Evolutionary conservation across 2,329 filamentous ascomycete genomes (phyloP).

Genomic region (Acrodontium crateriforme): DNA sequence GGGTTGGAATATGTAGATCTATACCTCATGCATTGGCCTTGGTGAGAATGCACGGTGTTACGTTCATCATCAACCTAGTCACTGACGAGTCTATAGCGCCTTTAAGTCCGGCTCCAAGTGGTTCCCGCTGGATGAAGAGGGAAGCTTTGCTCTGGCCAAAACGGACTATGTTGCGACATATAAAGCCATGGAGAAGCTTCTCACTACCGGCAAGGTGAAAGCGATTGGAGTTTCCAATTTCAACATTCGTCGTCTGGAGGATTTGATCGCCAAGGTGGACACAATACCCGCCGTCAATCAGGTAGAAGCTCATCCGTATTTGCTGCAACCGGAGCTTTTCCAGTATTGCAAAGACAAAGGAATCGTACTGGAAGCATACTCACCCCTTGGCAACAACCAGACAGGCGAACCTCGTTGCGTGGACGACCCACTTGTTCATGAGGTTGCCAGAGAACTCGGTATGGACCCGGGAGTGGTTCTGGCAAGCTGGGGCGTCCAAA

Average conservation of each 20-base stretch:
- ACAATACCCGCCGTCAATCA: slow-evolving; percentile 28
- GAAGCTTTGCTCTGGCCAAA: slow-evolving; percentile 26
- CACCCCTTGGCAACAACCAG: slow-evolving; percentile 42
- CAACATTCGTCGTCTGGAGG: slow-evolving; percentile 34
- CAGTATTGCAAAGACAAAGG: slow-evolving; percentile 37
- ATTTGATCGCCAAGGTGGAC: too few relatives aligned
- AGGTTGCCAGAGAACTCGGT: slow-evolving; percentile 39
- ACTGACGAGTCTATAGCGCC: neutral
- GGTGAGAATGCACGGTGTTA: too few relatives aligned
- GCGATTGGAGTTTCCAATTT: slow-evolving; percentile 44
- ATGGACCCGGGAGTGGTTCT: slow-evolving; percentile 39
- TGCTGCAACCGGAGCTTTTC: slow-evolving; percentile 34
- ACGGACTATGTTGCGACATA: slow-evolving; percentile 40
- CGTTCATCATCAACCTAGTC: slow-evolving; percentile 26
- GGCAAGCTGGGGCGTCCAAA: slow-evolving; percentile 41
- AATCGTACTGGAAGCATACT: slow-evolving; percentile 42
- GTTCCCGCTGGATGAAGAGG: slow-evolving; percentile 34
- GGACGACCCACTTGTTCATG: slow-evolving; percentile 35
- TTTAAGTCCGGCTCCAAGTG: slow-evolving; percentile 30
- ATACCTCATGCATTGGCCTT: slow-evolving; percentile 55
- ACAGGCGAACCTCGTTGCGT: slow-evolving; percentile 37
- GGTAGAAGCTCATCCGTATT: slow-evolving; percentile 39
- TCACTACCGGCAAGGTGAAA: slow-evolving; percentile 25
- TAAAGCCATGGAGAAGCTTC: slow-evolving; percentile 27
- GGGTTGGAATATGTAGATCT: slow-evolving; percentile 55